A percentile compares a stretch with the other conserved stretches of the same genome.
Evolutionary conservation across 306 rosid genomes (phyloP).

Genomic region (Prunus armeniaca): DNA sequence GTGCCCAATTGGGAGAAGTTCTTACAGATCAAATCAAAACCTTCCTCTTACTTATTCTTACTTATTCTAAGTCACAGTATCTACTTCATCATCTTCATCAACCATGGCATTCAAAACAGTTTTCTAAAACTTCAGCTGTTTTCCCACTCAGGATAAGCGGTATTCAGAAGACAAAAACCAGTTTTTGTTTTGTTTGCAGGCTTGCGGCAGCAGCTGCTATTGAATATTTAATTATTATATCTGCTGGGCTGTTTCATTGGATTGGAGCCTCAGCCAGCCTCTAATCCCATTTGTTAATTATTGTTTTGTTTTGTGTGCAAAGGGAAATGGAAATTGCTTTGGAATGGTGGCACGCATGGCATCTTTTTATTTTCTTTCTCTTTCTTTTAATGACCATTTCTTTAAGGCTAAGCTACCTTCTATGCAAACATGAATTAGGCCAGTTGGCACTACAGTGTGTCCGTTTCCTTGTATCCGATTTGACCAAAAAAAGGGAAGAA

Average conservation of each 20-base stretch:
- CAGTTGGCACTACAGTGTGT: too few species aligned
- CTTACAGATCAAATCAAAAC: background rate
- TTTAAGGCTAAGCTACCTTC: background rate
- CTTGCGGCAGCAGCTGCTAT: background rate
- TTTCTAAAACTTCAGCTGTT: background rate
- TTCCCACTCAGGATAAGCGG: background rate
- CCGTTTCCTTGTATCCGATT: too few species aligned
- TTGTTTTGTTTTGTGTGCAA: background rate
- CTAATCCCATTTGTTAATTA: background rate
- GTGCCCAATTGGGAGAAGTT: background rate
- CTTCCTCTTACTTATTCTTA: background rate
- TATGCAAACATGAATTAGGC: too few species aligned
- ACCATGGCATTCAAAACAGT: too few species aligned
- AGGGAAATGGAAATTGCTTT: background rate
- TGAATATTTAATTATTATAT: background rate
- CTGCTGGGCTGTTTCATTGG: background rate
- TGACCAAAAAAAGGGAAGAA: fast-evolving
- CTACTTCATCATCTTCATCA: too few species aligned
- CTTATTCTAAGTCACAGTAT: too few species aligned
- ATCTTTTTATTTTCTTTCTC: background rate
- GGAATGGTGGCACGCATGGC: background rate
- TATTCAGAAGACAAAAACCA: background rate
- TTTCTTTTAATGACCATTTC: background rate
- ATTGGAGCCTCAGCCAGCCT: background rate
- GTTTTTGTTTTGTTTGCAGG: background rate